These are phyloP conservation scores for Anaeromyces robustus DNA, from an alignment of 192 early-diverging fungal genomes.

Conservation along the genomic window DNA sequence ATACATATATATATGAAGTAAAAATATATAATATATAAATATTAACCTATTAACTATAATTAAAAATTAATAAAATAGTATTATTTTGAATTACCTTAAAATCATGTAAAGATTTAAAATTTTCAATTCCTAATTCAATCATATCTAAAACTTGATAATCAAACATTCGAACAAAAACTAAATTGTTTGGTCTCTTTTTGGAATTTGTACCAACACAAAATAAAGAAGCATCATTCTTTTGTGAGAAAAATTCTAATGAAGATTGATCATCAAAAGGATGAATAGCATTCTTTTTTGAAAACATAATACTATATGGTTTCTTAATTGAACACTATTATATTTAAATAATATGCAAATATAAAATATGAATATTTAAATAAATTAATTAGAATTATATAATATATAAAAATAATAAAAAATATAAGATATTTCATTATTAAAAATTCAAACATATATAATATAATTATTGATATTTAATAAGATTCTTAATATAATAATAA, in stretches of 20 bases:
- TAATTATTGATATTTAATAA: no score
- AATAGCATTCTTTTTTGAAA: slow-evolving; percentile 88
- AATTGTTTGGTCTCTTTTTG: slow-evolving; percentile 92
- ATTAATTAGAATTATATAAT: no score
- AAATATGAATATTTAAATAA: not conserved
- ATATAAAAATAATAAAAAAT: no score
- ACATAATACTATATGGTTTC: slow-evolving; percentile 73
- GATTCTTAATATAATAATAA: no score
- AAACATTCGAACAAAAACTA: slow-evolving; percentile 81
- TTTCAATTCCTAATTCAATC: slow-evolving; percentile 78
- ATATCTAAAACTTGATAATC: slow-evolving; percentile 89
- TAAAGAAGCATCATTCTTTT: slow-evolving; percentile 88
- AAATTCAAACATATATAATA: no score
- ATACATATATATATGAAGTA: no score
- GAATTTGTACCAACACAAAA: slow-evolving; percentile 81
- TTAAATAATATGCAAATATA: not conserved
- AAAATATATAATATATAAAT: no score
- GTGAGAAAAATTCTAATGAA: slow-evolving; percentile 80
- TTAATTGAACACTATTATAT: slow-evolving; percentile 61
- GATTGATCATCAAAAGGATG: slow-evolving; percentile 92
- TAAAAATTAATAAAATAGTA: no score
- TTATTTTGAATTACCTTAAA: slow-evolving; percentile 29
- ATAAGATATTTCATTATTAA: no score
- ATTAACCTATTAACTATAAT: no score
- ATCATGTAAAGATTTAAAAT: slow-evolving; percentile 46